These are phyloP conservation scores for Chlamydomonas sp. DNA, from an alignment of 139 green algal genomes.

Conservation along the genomic window DNA sequence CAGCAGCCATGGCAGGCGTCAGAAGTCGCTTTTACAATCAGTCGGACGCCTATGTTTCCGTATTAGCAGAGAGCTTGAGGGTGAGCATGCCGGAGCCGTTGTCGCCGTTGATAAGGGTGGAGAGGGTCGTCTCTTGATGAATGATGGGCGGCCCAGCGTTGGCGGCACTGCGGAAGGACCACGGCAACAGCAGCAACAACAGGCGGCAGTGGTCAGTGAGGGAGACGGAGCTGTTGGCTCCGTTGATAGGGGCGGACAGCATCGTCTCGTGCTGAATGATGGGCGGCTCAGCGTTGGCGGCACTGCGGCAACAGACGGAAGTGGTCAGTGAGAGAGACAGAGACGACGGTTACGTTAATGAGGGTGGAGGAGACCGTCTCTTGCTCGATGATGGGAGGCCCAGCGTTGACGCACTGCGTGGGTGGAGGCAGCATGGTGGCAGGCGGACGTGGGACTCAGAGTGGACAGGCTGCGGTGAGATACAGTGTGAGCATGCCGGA, in stretches of 20 bases:
- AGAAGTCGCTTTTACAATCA: background rate
- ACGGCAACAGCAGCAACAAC: too few relatives aligned
- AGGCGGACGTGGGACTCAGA: too few relatives aligned
- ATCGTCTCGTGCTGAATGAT: conserved; percentile 47
- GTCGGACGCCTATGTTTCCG: background rate
- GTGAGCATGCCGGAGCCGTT: background rate
- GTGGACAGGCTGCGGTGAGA: too few relatives aligned
- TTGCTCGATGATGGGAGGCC: too few relatives aligned
- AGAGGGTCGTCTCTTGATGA: conserved; percentile 46
- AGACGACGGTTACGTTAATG: background rate
- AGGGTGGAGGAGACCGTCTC: background rate
- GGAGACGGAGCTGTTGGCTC: conserved; percentile 56
- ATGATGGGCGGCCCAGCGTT: conserved; percentile 22
- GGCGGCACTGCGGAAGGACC: too few relatives aligned
- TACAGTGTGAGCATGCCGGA: conserved; percentile 64
- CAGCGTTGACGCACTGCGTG: too few relatives aligned
- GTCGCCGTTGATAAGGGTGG: background rate
- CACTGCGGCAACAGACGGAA: background rate
- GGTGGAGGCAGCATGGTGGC: too few relatives aligned
- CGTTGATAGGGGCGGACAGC: conserved; percentile 57
- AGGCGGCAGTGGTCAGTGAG: too few relatives aligned
- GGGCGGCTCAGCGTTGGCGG: conserved; percentile 1
- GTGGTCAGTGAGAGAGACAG: background rate
- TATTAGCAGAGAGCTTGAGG: background rate
- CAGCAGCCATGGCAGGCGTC: background rate